phyloP scores from a whole-genome alignment of 768 basidiomycete genomes.

The Serendipita sp. region DNA sequence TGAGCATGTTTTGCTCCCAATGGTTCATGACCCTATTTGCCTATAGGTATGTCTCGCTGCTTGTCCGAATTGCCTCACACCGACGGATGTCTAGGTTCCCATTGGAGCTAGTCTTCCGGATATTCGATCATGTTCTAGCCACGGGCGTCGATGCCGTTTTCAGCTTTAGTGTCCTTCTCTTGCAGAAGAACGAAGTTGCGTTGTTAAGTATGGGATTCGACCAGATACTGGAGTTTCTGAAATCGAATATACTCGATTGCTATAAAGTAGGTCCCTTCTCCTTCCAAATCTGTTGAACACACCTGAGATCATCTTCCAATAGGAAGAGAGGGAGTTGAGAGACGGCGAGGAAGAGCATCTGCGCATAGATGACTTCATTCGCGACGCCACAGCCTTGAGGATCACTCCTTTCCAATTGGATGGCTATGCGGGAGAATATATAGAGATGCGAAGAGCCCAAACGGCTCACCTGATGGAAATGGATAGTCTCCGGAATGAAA shows the following conservation, averaged over 20 bases:
- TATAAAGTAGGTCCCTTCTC: slow-evolving; percentile 37
- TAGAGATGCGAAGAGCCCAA: slow-evolving; percentile 55
- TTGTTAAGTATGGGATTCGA: slow-evolving; percentile 79
- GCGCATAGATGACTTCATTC: slow-evolving; percentile 66
- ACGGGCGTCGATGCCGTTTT: slow-evolving; percentile 97
- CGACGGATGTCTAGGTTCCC: slow-evolving; percentile 53
- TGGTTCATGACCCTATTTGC: slow-evolving; percentile 98
- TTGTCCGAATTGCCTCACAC: neutral
- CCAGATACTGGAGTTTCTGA: slow-evolving; percentile 71
- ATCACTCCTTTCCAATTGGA: slow-evolving; percentile 97
- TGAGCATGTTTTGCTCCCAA: slow-evolving; percentile 96
- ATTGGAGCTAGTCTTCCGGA: slow-evolving; percentile 82
- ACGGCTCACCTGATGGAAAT: slow-evolving; percentile 76
- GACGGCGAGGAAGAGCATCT: slow-evolving; percentile 19
- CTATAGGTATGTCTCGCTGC: slow-evolving; percentile 45
- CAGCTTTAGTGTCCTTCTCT: slow-evolving; percentile 73
- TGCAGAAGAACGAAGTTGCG: slow-evolving; percentile 73
- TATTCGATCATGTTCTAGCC: slow-evolving; percentile 91
- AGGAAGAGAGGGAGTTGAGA: slow-evolving; percentile 15
- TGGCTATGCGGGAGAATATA: slow-evolving; percentile 73
- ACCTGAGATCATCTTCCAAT: slow-evolving; percentile 8
- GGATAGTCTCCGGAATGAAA: slow-evolving; percentile 64
- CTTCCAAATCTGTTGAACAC: neutral
- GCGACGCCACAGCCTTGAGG: slow-evolving; percentile 65
- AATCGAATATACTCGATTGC: slow-evolving; percentile 61